Conservation (phyloP, 495 filamentous ascomycete genomes). For the Cladorrhinum samala region DNA sequence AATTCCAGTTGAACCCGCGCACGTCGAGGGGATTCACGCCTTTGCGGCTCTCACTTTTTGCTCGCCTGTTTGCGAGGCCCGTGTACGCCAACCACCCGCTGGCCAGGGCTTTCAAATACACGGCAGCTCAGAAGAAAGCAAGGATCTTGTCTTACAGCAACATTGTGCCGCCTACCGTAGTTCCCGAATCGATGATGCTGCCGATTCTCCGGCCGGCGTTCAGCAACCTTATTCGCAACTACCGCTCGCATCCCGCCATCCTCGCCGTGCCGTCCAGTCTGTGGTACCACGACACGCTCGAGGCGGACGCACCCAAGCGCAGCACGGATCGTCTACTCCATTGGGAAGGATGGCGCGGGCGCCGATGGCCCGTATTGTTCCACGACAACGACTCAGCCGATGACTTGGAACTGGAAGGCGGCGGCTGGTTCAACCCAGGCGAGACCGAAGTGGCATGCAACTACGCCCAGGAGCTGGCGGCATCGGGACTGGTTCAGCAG, state of each 20-base stretch:
- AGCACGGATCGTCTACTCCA: conserved; percentile 27
- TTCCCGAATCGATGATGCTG: conserved; percentile 14
- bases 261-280: conserved; percentile 46
- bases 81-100: conserved; percentile 47
- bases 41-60: conserved; percentile 45
- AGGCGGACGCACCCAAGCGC: conserved; percentile 33
- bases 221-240: conserved; percentile 52
- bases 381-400: conserved; percentile 39
- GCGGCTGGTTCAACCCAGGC: conserved; percentile 48
- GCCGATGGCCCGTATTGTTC: conserved; percentile 45
- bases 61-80: conserved; percentile 40
- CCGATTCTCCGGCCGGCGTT: conserved; percentile 42
- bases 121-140: background rate
- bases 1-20: conserved; percentile 48
- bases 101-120: conserved; percentile 25
- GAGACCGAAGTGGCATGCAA: conserved; percentile 43
- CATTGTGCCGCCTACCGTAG: background rate
- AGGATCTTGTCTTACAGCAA: background rate
- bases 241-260: conserved; percentile 53
- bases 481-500: conserved; percentile 27
- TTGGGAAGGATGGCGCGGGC: conserved; percentile 46
- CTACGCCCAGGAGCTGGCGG: conserved; percentile 35
- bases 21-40: conserved; percentile 34
- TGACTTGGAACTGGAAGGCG: conserved; percentile 44
- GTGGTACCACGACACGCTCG: conserved; percentile 51